These are phyloP conservation scores for Mortierella sp. DNA, from an alignment of 371 early-diverging fungal genomes.

Conservation along the genomic window DNA sequence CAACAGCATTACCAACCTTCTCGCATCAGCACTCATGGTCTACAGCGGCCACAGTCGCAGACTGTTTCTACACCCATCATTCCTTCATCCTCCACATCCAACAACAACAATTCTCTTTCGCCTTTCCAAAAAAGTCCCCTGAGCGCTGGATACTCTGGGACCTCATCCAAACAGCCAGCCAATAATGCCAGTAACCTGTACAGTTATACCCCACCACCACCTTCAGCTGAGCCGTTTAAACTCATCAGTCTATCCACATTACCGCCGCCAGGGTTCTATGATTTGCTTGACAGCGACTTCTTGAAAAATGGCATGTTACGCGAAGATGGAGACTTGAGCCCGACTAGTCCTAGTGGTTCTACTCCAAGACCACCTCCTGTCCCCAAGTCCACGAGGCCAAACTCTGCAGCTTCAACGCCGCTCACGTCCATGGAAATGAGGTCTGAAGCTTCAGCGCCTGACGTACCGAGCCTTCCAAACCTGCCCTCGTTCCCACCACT, in stretches of 20 bases:
- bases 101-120: background rate
- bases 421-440: background rate
- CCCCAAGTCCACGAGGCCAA: conserved; percentile 31
- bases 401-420: conserved; percentile 21
- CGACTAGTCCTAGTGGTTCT: background rate
- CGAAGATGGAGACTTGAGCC: too few species aligned
- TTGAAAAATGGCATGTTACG: background rate
- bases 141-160: background rate
- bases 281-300: conserved; percentile 13
- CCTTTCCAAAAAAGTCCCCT: background rate
- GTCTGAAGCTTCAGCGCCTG: conserved; percentile 21
- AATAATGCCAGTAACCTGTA: conserved; percentile 1
- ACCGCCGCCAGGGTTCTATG: conserved; percentile 34
- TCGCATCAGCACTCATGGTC: conserved; percentile 23
- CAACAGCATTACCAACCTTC: conserved; percentile 33
- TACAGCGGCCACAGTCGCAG: conserved; percentile 5
- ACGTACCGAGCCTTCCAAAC: conserved; percentile 14
- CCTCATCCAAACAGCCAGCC: background rate
- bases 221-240: conserved; percentile 5
- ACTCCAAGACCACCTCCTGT: conserved; percentile 19
- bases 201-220: conserved; percentile 32
- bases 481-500: too few species aligned
- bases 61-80: background rate
- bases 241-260: conserved; percentile 3
- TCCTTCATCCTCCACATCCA: conserved; percentile 1